These are phyloP conservation scores for Panicum hallii DNA, from an alignment of 202 grass and related monocot species.

Conservation along the genomic window DNA sequence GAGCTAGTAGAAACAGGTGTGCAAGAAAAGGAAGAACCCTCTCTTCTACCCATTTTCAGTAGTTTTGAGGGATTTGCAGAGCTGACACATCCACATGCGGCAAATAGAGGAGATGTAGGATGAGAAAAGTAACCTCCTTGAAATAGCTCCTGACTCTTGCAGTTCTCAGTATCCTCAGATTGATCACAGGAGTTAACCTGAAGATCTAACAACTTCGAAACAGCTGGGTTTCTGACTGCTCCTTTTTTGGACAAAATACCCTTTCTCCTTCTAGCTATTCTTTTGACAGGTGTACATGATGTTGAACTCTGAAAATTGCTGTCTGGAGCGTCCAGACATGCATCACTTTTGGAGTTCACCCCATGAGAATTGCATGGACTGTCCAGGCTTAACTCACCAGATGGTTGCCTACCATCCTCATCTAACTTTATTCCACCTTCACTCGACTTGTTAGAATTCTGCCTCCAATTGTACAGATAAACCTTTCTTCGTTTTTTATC, in stretches of 20 bases:
- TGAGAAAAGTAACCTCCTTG: slow-evolving; percentile 42
- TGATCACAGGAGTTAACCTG: slow-evolving; percentile 57
- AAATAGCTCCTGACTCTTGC: slow-evolving; percentile 44
- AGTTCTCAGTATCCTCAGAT: slow-evolving; percentile 77
- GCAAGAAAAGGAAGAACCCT: slow-evolving; percentile 80
- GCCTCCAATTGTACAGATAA: slow-evolving; percentile 89
- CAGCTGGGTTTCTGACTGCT: slow-evolving; percentile 42
- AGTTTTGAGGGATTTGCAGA: slow-evolving; percentile 79
- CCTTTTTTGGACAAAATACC: slow-evolving; percentile 49
- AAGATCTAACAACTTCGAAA: slow-evolving; percentile 52
- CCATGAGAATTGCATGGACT: slow-evolving; percentile 51
- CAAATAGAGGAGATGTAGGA: slow-evolving; percentile 63
- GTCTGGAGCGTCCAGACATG: slow-evolving; percentile 41
- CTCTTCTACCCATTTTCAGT: slow-evolving; percentile 59
- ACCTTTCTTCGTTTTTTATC: slow-evolving; percentile 68
- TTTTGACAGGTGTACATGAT: slow-evolving; percentile 57
- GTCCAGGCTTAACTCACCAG: slow-evolving; percentile 51
- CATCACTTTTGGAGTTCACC: slow-evolving; percentile 53
- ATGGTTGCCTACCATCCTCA: slow-evolving; percentile 49
- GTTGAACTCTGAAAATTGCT: slow-evolving; percentile 50
- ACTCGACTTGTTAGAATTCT: slow-evolving; percentile 65
- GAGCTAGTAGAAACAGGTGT: slow-evolving; percentile 81
- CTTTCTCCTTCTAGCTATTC: slow-evolving; percentile 57
- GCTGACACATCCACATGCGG: slow-evolving; percentile 72
- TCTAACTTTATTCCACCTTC: slow-evolving; percentile 53